Percentiles rank a stretch among this genome's conserved stretches.
Evolutionary conservation across 768 basidiomycete genomes (phyloP).

Genomic region (Dictyophora rubrovolvata): DNA sequence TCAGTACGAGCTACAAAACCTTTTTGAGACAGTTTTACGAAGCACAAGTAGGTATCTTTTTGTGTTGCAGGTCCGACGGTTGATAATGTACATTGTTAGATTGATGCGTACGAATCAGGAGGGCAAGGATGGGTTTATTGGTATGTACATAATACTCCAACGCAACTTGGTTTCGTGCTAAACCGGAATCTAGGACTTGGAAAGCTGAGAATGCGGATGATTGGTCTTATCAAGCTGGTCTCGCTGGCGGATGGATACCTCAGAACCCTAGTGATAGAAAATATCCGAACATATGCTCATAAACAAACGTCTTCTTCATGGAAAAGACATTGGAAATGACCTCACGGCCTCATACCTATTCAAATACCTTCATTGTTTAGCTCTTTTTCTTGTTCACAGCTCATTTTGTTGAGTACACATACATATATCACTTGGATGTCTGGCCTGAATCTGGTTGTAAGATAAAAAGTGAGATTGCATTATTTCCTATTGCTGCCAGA

Average conservation of each 20-base stretch:
- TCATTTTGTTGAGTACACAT: too few relatives aligned
- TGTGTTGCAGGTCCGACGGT: not conserved
- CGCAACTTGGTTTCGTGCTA: not conserved
- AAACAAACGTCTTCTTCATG: not conserved
- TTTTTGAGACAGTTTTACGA: slow-evolving; percentile 80
- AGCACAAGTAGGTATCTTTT: slow-evolving; percentile 43
- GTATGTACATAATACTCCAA: not conserved
- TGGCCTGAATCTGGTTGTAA: too few relatives aligned
- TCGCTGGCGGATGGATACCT: slow-evolving; percentile 80
- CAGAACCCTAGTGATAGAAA: slow-evolving; percentile 35
- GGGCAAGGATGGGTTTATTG: slow-evolving; percentile 64
- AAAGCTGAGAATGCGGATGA: slow-evolving; percentile 77
- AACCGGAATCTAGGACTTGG: slow-evolving; percentile 42
- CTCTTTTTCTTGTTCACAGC: too few relatives aligned
- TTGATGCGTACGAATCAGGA: slow-evolving; percentile 57
- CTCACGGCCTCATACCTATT: not conserved
- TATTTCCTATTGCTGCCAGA: too few relatives aligned
- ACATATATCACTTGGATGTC: not conserved
- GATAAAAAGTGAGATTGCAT: too few relatives aligned
- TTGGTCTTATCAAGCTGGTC: slow-evolving; percentile 81
- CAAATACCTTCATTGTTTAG: too few relatives aligned
- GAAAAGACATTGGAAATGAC: too few relatives aligned
- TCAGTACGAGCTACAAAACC: slow-evolving; percentile 68
- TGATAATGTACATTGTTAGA: slow-evolving; percentile 11
- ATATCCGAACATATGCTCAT: slow-evolving; percentile 55